Percentiles rank a stretch among this genome's conserved stretches.
phyloP scores from a whole-genome alignment of 2,329 filamentous ascomycete genomes.

The Peltaster fructicola region DNA sequence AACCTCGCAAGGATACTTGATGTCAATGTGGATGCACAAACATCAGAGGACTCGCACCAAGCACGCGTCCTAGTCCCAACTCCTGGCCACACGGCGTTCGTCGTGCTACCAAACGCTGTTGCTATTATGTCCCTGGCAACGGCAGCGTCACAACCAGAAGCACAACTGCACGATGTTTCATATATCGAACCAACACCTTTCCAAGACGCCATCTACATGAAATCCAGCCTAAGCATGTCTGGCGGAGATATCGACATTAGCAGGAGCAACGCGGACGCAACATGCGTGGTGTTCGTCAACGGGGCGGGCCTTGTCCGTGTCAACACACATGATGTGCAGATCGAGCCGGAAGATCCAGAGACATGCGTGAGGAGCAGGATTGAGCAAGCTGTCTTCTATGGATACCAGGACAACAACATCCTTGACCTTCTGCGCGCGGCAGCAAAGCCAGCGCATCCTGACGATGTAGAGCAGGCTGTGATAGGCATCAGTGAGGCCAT shows the following conservation, averaged over 20 bases:
- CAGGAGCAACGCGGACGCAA: too few relatives aligned
- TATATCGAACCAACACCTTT: slow-evolving; percentile 49
- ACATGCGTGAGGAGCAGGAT: slow-evolving; percentile 77
- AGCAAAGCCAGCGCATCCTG: slow-evolving; percentile 42
- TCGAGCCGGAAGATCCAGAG: slow-evolving; percentile 34
- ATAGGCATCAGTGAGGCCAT: slow-evolving; percentile 66
- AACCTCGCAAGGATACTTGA: slow-evolving; percentile 33
- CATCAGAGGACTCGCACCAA: too few relatives aligned
- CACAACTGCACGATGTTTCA: slow-evolving; percentile 53
- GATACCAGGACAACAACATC: slow-evolving; percentile 59
- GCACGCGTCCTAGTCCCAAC: slow-evolving; percentile 55
- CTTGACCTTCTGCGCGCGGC: slow-evolving; percentile 60
- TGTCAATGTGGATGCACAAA: too few relatives aligned
- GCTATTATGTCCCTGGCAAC: too few relatives aligned
- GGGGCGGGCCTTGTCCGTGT: slow-evolving; percentile 41
- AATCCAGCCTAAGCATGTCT: too few relatives aligned
- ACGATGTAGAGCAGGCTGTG: slow-evolving; percentile 61
- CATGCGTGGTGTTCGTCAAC: slow-evolving; percentile 36
- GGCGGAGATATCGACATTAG: too few relatives aligned
- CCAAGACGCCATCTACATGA: slow-evolving; percentile 75
- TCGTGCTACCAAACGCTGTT: slow-evolving; percentile 63
- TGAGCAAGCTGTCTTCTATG: slow-evolving; percentile 89
- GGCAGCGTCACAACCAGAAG: slow-evolving; percentile 53
- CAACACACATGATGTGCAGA: slow-evolving; percentile 37
- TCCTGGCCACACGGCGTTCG: slow-evolving; percentile 62